Evolutionary conservation across 2,329 filamentous ascomycete species (phyloP).

Genomic region (Aspergillus brunneoviolaceus): DNA sequence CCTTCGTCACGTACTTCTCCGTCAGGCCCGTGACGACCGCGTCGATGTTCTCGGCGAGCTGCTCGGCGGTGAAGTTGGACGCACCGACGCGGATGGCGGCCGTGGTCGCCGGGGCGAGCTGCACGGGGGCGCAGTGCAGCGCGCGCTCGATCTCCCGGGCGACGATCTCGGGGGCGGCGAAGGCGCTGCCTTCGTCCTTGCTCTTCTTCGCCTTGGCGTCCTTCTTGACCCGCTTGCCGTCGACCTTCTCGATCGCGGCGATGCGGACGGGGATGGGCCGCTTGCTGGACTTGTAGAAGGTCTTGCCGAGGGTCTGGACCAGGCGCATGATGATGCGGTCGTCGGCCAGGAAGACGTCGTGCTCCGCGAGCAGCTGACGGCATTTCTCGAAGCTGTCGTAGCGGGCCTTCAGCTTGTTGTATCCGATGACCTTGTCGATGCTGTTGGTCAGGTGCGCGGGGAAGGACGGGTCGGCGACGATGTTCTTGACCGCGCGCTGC

Average conservation of each 20-base stretch:
- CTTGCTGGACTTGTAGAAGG: conserved; percentile 87
- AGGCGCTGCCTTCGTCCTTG: conserved; percentile 47
- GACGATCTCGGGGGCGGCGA: conserved; percentile 63
- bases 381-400: conserved; percentile 86
- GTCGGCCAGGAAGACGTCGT: conserved; percentile 92
- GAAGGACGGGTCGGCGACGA: conserved; percentile 72
- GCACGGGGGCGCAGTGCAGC: conserved; percentile 72
- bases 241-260: conserved; percentile 61
- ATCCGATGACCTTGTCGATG: conserved; percentile 75
- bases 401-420: conserved; percentile 82
- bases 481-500: conserved; percentile 86
- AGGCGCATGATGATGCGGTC: conserved; percentile 74
- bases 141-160: conserved; percentile 80
- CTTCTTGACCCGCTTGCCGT: conserved; percentile 60
- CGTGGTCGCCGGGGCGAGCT: conserved; percentile 74
- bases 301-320: conserved; percentile 79
- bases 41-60: conserved; percentile 77
- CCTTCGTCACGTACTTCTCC: conserved; percentile 77
- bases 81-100: conserved; percentile 78
- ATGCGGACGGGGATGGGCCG: conserved; percentile 81
- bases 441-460: conserved; percentile 64
- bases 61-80: conserved; percentile 69
- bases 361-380: conserved; percentile 77
- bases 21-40: conserved; percentile 69
- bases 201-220: conserved; percentile 49